Conservation (phyloP, 148 eudicot genomes). For the Diospyros lotus region DNA sequence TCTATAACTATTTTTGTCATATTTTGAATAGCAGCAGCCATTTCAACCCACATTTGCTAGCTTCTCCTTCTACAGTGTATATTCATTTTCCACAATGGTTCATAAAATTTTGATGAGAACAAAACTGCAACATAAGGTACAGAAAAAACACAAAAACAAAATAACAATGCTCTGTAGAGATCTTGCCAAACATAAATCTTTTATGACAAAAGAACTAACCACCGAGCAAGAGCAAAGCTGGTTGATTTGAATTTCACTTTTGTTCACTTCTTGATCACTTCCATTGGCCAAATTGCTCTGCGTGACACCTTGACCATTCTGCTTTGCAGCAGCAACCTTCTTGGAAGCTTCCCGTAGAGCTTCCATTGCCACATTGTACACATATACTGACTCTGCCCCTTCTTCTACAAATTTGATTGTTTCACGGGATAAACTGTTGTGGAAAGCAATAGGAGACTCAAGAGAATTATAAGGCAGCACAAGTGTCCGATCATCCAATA, state of each 20-base stretch:
- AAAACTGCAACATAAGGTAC: neutral
- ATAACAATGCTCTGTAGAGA: neutral
- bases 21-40: too few species aligned
- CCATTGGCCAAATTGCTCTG: constrained; percentile 17
- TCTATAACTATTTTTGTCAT: too few species aligned
- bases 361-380: constrained; percentile 20
- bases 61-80: too few species aligned
- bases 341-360: constrained; percentile 19
- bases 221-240: constrained; percentile 9
- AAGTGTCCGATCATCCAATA: neutral
- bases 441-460: constrained; percentile 27
- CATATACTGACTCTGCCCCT: constrained; percentile 12
- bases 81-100: too few species aligned
- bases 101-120: too few species aligned
- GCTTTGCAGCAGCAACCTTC: constrained; percentile 20
- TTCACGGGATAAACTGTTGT: constrained; percentile 28
- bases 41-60: too few species aligned
- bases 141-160: neutral
- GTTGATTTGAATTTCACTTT: constrained; percentile 2
- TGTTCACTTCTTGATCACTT: constrained; percentile 17
- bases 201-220: constrained; percentile 14
- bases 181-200: neutral
- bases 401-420: constrained; percentile 29
- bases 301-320: constrained; percentile 10
- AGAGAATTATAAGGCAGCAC: constrained; percentile 12